Evolutionary conservation across 2,329 filamentous ascomycete species (phyloP), one percentile per base, ranked within the genome.

Genomic region (Ophiocordyceps camponoti-floridani): DNA sequence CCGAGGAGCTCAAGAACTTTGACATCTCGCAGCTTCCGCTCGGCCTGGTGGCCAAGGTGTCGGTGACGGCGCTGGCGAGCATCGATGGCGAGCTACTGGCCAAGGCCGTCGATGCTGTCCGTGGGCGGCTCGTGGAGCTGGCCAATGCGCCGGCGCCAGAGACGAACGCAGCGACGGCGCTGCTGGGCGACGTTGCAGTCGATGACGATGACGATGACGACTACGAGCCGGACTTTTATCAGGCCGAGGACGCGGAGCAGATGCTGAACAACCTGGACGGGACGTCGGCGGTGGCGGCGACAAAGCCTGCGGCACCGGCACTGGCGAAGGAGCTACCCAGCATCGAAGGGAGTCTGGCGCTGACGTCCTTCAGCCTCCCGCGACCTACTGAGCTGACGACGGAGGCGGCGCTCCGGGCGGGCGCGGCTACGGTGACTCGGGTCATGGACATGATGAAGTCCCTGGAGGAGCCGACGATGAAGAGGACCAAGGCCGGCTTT

Each of bases 151-250:
- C 65, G n/a, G 54, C 62, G n/a, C 60, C 65, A 1, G 62, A 61
- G 7, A 49, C 75, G 27, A 75, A 76, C 48, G 67, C 75, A 8
- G 72, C 76, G 45, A 79, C 75, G 2, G 68, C 73, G 13, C 73
- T 73, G 1, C 59, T 80, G 2, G 76, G 73, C 26, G 78, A 38
- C 8, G 35, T 38, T 4, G 35, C 10, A 6, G 16, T 84, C 4
- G 78, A 82, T 7, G 87, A 94, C 40, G 88, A 94, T 18, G 86
- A 94, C 18, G 86, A 94, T 41, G 65, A 68, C 47, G 85, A 94
- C 53, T 95, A 95, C 56, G 89, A 95, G 54, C 88, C 89, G 0
- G 84, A 93, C 55, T 87, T 86, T 52, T 77, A 81, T 47, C 73
- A 82, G 9, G 76, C 78, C 33, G 85, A 93, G 58, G 79, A 85